phyloP scores from a whole-genome alignment of 1,284 basidiomycete genomes.

The Trichosporon inkin region DNA sequence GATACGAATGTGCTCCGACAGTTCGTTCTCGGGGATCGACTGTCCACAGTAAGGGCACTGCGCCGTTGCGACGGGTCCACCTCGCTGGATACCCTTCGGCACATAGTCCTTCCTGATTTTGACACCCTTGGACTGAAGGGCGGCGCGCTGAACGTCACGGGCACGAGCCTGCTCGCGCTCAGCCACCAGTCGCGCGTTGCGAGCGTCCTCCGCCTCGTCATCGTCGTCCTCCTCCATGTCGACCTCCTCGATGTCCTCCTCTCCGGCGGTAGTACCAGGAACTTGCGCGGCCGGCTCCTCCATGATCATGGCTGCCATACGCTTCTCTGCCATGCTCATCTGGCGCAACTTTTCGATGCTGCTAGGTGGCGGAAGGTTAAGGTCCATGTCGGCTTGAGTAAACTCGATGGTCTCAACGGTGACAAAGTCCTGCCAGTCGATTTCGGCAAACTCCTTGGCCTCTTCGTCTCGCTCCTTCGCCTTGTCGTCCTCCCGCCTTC shows the following conservation, averaged over 20 bases:
- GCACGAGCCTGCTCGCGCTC: slow-evolving; percentile 71
- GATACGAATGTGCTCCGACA: slow-evolving; percentile 97
- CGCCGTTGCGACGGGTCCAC: slow-evolving; percentile 63
- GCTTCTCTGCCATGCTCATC: slow-evolving; percentile 94
- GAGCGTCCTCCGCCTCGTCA: slow-evolving; percentile 58
- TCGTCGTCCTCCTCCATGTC: slow-evolving; percentile 59
- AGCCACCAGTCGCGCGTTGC: slow-evolving; percentile 63
- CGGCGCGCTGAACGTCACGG: slow-evolving; percentile 68
- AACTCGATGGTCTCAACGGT: slow-evolving; percentile 99
- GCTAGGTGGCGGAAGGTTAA: slow-evolving; percentile 92
- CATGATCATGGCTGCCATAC: slow-evolving; percentile 98
- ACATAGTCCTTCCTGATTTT: slow-evolving; percentile 97
- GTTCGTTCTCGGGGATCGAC: slow-evolving; percentile 86
- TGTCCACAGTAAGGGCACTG: slow-evolving; percentile 92
- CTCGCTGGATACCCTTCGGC: slow-evolving; percentile 73
- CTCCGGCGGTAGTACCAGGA: slow-evolving; percentile 66
- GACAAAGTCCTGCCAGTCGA: slow-evolving; percentile 99
- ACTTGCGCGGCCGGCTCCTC: slow-evolving; percentile 83
- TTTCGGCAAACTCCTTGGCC: slow-evolving; percentile 74
- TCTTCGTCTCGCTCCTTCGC: slow-evolving; percentile 79
- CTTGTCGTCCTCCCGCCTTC: slow-evolving; percentile 78
- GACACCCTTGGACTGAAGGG: slow-evolving; percentile 76
- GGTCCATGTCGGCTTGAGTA: slow-evolving; percentile 81
- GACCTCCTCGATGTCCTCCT: slow-evolving; percentile 52
- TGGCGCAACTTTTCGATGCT: slow-evolving; percentile 89